Evolutionary conservation across 768 basidiomycete species (phyloP), one percentile per base, ranked within the genome.

Genomic region (Lyophyllum shimeji): DNA sequence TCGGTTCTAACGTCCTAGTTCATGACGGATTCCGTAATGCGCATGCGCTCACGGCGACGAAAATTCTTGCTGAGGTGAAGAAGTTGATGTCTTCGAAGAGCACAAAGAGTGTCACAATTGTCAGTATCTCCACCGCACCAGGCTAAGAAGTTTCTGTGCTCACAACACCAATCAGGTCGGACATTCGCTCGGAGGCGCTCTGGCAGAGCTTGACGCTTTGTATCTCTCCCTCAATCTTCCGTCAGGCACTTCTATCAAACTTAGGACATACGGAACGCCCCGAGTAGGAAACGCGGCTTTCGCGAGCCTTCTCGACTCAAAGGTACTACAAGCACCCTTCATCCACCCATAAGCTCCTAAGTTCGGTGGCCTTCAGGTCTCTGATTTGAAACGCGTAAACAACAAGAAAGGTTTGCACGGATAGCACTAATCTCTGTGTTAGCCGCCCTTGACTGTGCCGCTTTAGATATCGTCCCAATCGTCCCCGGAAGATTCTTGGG

Each of bases 21-120:
- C 85, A 83, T 60, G 70, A 74, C 34, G 85, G 86, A 3, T 87
- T 86, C 65, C 72, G 76, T 1, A 64, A 76, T 37, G 74, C 75
- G 47, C 84, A 86, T 39, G 76, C 80, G 1, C 52, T 69, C 53
- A 82, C 78, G 1, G 82, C 82, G 0, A 31, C 64, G 0, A 59
- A 66, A 17, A 79, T 85, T 39, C 69, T 84, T 23, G 54, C 69
- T 1, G 75, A 79, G 42, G 77, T 80, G 25, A 71, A 75, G 46
- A 63, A 59, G 7, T 65, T 81, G 2, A 67, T 85, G 58, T 61
- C 67, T 8, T 34, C 62, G 0, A 71, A 74, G 46, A 70, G 71
- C 18, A 71, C 76, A 0, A 70, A 68, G 5, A 71, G 66, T 15
- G 76, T 84, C 23, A 76, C 76, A 13, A 62, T 76, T 25, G 77